Evolutionary conservation across 1,284 basidiomycete species (phyloP), one percentile per base, ranked within the genome.

Genomic region (Flammula alnicola): DNA sequence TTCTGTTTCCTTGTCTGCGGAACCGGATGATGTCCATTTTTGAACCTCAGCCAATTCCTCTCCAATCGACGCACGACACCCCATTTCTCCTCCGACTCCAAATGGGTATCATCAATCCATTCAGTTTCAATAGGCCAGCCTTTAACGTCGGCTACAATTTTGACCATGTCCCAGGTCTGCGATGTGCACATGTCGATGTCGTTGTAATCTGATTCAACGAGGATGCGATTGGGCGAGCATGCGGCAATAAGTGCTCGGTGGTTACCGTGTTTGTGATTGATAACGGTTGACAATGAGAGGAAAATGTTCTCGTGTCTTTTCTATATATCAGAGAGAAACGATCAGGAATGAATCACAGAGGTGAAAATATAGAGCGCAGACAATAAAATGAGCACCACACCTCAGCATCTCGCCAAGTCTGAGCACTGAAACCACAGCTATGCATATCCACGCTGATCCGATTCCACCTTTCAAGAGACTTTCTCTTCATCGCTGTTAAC

Each of bases 141-240:
- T 61, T 79, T 83, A 22, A 84, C 72, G 40, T 80, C 73, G 1
- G 88, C 84, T 22, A 91, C 70, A 12, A 73, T 77, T 40, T 72
- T 63, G 5, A 91, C 54, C 74, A 92, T 90, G 40, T 84, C 77
- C 81, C 86, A 86, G n/a, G 86, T 87, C 49, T 77, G 75, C 29
- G 68, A 56, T 1, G 81, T 71, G 48, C 79, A 80, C 51, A 68
- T 61, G 17, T 76, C 68, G 22, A 86, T 71, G 49, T 81, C 66
- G 62, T 86, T 72, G 61, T 77, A 87, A 67, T 94, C 91, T 3
- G 88, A 91, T 65, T 94, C 91, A 22, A 79, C 82, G 40, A 94
- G 78, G 29, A 94, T 74, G 8, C 88, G 82, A 49, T 78, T 62
- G 1, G 83, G 70, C 39, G 81, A 70, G 57, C 82, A 86, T 2